These are phyloP conservation scores for Pharnaceum exiguum DNA, from an alignment of 148 eudicot genomes.

Conservation along the genomic window DNA sequence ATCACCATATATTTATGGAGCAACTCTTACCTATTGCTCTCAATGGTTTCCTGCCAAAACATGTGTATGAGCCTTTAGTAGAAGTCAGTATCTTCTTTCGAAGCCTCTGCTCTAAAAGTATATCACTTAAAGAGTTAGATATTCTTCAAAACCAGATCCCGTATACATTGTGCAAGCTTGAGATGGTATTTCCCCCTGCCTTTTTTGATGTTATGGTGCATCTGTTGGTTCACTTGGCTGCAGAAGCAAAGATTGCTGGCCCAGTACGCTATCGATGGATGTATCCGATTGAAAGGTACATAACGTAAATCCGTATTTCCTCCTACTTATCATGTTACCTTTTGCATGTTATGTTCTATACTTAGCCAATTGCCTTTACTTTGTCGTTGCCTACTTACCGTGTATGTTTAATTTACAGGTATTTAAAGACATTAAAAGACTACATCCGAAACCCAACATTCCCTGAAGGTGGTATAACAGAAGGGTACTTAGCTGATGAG, in stretches of 20 bases:
- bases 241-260: not conserved
- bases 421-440: not conserved
- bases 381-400: no score
- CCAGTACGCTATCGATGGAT: not conserved
- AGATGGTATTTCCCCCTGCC: conserved; percentile 1
- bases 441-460: not conserved
- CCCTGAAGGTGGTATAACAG: conserved; percentile 7
- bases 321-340: not conserved
- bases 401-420: not conserved
- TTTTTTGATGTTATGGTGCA: conserved; percentile 10
- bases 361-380: no score
- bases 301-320: not conserved
- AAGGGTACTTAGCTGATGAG: conserved; percentile 13
- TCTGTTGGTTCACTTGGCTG: conserved; percentile 1
- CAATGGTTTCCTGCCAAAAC: not conserved
- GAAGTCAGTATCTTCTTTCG: no score
- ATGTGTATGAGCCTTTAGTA: conserved; percentile 2
- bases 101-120: no score
- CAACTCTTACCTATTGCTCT: conserved; percentile 2
- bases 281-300: conserved; percentile 2
- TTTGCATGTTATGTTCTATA: no score
- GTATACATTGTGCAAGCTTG: conserved; percentile 1
- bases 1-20: conserved; percentile 9
- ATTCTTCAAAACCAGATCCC: not conserved
- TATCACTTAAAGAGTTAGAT: no score